Evolutionary conservation across 495 filamentous ascomycete species (phyloP).

Genomic region (Penicillium parvum): DNA sequence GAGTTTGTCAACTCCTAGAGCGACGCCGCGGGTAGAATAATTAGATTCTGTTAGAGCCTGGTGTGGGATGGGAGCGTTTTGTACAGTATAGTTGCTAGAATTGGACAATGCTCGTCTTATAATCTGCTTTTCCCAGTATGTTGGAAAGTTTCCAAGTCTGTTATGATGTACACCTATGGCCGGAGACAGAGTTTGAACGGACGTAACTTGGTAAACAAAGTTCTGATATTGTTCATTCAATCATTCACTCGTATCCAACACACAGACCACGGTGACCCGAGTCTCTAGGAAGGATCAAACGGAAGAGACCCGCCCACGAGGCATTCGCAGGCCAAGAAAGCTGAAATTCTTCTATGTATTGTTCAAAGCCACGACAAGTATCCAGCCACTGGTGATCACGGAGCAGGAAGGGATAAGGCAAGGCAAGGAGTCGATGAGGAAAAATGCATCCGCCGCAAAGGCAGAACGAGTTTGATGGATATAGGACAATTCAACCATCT

Average conservation of each 20-base stretch:
- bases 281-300: too few relatives aligned
- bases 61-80: too few relatives aligned
- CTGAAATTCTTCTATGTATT: too few relatives aligned
- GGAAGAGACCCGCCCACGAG: too few relatives aligned
- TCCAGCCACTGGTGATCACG: too few relatives aligned
- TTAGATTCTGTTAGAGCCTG: neutral
- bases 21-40: slow-evolving; percentile 5
- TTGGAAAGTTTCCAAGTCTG: neutral
- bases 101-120: too few relatives aligned
- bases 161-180: neutral
- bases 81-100: too few relatives aligned
- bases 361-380: too few relatives aligned
- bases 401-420: slow-evolving; percentile 2
- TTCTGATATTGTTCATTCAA: slow-evolving; percentile 34
- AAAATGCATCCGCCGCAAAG: slow-evolving; percentile 8
- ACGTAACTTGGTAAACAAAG: neutral
- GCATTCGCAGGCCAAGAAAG: too few relatives aligned
- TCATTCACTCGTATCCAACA: slow-evolving; percentile 40
- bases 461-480: slow-evolving; percentile 10
- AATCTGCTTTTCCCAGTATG: too few relatives aligned
- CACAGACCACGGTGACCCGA: slow-evolving; percentile 10
- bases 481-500: slow-evolving; percentile 15
- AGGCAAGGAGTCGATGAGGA: neutral
- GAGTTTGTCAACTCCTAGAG: slow-evolving; percentile 4
- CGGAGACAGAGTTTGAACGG: neutral